Evolutionary conservation across 2,329 filamentous ascomycete species (phyloP).

Genomic region (Fusarium sublunatum): DNA sequence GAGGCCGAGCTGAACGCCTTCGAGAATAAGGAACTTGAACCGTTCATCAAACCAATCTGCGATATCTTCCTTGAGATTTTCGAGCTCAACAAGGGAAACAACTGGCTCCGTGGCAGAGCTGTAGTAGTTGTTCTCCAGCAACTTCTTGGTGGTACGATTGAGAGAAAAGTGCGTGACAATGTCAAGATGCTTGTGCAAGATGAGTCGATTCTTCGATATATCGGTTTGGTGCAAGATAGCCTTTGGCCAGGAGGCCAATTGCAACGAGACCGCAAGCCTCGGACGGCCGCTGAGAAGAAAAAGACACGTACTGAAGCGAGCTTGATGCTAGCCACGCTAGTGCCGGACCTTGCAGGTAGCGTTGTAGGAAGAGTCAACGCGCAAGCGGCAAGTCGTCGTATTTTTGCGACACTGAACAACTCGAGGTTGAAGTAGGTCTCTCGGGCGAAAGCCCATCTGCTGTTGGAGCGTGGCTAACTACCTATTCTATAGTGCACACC

Average conservation of each 20-base stretch:
- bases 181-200: conserved; percentile 80
- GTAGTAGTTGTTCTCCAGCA: conserved; percentile 98
- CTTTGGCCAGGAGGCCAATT: conserved; percentile 83
- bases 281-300: conserved; percentile 78
- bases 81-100: conserved; percentile 92
- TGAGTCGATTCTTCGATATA: conserved; percentile 79
- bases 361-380: conserved; percentile 95
- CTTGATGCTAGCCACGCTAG: conserved; percentile 85
- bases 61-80: conserved; percentile 97
- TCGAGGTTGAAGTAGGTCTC: conserved; percentile 81
- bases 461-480: conserved; percentile 27
- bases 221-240: conserved; percentile 76
- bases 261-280: conserved; percentile 61
- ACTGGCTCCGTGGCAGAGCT: conserved; percentile 94
- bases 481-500: conserved; percentile 66
- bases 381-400: conserved; percentile 85
- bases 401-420: conserved; percentile 94
- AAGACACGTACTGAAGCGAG: conserved; percentile 88
- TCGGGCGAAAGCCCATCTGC: neutral
- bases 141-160: conserved; percentile 93
- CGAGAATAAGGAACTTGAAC: conserved; percentile 87
- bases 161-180: conserved; percentile 91
- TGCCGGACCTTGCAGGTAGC: conserved; percentile 91
- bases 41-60: conserved; percentile 98
- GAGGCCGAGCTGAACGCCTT: conserved; percentile 95